Conservation (phyloP, 2,329 filamentous ascomycete genomes). For the Ceratocystiopsis sp. region DNA sequence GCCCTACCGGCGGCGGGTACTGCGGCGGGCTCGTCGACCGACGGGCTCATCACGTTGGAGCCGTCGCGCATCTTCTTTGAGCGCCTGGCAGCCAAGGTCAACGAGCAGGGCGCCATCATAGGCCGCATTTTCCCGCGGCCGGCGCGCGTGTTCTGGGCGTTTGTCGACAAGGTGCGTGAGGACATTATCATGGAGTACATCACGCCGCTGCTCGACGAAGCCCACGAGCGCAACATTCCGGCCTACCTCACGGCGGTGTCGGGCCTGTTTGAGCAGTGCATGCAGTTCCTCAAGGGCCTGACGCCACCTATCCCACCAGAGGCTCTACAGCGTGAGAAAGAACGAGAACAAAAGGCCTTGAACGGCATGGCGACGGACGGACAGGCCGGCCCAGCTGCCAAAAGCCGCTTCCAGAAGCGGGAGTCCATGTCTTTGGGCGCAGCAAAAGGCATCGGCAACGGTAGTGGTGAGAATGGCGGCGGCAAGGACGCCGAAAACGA, state of each 20-base stretch:
- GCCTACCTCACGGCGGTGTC: slow-evolving; percentile 76
- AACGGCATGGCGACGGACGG: too few relatives aligned
- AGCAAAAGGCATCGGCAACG: too few relatives aligned
- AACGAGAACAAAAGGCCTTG: not conserved
- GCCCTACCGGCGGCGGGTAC: too few relatives aligned
- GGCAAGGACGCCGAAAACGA: not conserved
- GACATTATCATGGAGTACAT: slow-evolving; percentile 78
- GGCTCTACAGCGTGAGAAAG: not conserved
- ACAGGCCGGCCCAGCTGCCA: not conserved
- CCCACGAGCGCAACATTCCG: slow-evolving; percentile 56
- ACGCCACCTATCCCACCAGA: slow-evolving; percentile 42
- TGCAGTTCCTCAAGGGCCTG: slow-evolving; percentile 59
- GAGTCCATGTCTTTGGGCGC: not conserved
- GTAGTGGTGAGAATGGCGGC: too few relatives aligned
- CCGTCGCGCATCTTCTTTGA: slow-evolving; percentile 73
- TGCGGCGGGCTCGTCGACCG: too few relatives aligned
- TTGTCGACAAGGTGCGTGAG: slow-evolving; percentile 69
- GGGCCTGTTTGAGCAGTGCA: slow-evolving; percentile 70
- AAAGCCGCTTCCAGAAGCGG: not conserved
- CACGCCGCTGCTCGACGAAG: slow-evolving; percentile 71
- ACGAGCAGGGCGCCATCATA: slow-evolving; percentile 66
- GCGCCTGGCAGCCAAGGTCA: slow-evolving; percentile 53
- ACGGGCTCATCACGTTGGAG: slow-evolving; percentile 47
- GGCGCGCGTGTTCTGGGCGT: slow-evolving; percentile 53
- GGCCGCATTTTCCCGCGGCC: slow-evolving; percentile 64